phyloP scores from a whole-genome alignment of 768 basidiomycete genomes.

The Podaxis rugospora region DNA sequence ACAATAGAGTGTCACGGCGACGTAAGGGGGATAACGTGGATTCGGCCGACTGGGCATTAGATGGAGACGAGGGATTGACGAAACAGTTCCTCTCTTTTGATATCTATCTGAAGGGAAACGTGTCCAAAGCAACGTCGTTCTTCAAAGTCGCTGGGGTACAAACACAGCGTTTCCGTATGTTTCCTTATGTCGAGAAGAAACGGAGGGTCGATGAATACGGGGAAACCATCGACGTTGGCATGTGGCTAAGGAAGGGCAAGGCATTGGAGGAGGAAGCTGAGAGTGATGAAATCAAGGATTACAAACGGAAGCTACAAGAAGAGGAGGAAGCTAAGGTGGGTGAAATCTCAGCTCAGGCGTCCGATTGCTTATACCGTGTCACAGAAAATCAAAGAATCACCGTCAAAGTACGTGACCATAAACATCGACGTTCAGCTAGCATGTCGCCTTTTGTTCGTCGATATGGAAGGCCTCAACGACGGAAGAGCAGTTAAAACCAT shows the following conservation, averaged over 20 bases:
- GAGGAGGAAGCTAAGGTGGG: slow-evolving; percentile 63
- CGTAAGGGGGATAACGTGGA: slow-evolving; percentile 41
- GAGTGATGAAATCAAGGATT: slow-evolving; percentile 75
- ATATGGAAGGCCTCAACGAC: slow-evolving; percentile 96
- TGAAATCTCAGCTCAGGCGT: neutral
- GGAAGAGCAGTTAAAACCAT: slow-evolving; percentile 97
- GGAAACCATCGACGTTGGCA: slow-evolving; percentile 90
- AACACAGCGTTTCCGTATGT: slow-evolving; percentile 89
- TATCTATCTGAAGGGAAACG: slow-evolving; percentile 96
- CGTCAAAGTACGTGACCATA: slow-evolving; percentile 85
- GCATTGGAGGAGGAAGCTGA: slow-evolving; percentile 88
- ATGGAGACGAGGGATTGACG: slow-evolving; percentile 71
- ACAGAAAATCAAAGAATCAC: slow-evolving; percentile 79
- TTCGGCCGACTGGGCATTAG: slow-evolving; percentile 63
- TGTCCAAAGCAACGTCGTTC: slow-evolving; percentile 79
- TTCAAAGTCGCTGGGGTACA: slow-evolving; percentile 76
- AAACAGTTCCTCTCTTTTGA: slow-evolving; percentile 85
- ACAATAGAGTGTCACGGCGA: slow-evolving; percentile 19
- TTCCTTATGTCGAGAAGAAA: slow-evolving; percentile 93
- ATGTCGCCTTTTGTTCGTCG: slow-evolving; percentile 86
- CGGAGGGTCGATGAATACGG: slow-evolving; percentile 93
- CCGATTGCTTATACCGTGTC: slow-evolving; percentile 10
- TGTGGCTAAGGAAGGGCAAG: slow-evolving; percentile 92
- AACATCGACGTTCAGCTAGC: slow-evolving; percentile 74
- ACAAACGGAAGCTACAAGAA: slow-evolving; percentile 66